Conservation (phyloP, 2,329 filamentous ascomycete genomes). For the Exophiala sp. region DNA sequence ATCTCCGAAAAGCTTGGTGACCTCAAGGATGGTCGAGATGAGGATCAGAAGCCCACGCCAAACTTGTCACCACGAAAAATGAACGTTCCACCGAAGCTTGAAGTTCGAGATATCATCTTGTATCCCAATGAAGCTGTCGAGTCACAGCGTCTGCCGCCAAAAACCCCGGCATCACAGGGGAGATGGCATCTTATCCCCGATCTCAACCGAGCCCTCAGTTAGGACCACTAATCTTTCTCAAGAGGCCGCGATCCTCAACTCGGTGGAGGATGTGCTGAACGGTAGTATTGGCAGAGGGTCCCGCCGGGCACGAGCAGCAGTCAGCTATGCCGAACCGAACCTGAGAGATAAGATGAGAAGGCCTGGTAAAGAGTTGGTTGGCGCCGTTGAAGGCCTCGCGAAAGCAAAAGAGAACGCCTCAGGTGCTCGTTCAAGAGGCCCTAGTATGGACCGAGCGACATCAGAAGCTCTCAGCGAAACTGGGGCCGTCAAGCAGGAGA, state of each 20-base stretch:
- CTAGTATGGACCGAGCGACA: slow-evolving; percentile 19
- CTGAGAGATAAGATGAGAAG: slow-evolving; percentile 77
- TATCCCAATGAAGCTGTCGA: slow-evolving; percentile 1
- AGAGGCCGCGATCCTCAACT: slow-evolving; percentile 26
- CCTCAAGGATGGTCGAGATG: slow-evolving; percentile 11
- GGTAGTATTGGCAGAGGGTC: slow-evolving; percentile 56
- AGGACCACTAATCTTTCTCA: slow-evolving; percentile 10
- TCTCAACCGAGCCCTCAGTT: slow-evolving; percentile 26
- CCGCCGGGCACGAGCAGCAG: slow-evolving; percentile 59
- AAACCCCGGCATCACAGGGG: slow-evolving; percentile 22
- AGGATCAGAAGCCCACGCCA: not conserved
- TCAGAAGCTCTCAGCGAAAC: slow-evolving; percentile 18
- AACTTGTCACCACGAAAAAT: slow-evolving; percentile 4
- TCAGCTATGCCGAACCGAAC: slow-evolving; percentile 80
- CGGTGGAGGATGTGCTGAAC: slow-evolving; percentile 31
- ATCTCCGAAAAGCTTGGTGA: slow-evolving; percentile 12
- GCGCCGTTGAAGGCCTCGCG: slow-evolving; percentile 60
- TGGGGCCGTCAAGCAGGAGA: slow-evolving; percentile 21
- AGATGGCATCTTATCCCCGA: slow-evolving; percentile 25
- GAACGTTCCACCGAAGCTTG: slow-evolving; percentile 5
- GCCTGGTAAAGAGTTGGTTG: slow-evolving; percentile 67
- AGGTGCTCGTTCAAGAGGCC: slow-evolving; percentile 2
- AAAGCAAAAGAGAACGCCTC: slow-evolving; percentile 38
- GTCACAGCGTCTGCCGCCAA: slow-evolving; percentile 17
- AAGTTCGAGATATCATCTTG: not conserved